These are phyloP conservation scores for Phytophthora nicotianae DNA, from an alignment of 352 stramenopile species.

Conservation along the genomic window DNA sequence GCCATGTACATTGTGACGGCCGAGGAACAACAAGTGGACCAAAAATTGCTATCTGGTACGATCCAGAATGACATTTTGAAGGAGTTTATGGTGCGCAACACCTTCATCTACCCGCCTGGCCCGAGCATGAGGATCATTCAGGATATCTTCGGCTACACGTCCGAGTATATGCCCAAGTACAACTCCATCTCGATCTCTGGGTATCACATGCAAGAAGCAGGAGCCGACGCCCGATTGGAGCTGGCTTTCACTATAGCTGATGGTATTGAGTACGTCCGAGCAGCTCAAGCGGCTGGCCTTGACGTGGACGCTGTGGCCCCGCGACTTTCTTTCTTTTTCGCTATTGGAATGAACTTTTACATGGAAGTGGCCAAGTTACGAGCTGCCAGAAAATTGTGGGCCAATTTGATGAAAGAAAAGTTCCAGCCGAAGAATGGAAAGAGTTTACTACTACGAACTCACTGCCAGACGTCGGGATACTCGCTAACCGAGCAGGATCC, in stretches of 20 bases:
- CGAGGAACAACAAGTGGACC: constrained; percentile 94
- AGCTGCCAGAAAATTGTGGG: constrained; percentile 94
- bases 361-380: constrained; percentile 97
- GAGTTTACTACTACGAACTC: constrained; percentile 93
- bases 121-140: constrained; percentile 95
- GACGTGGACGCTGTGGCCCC: constrained; percentile 94
- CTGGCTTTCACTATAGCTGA: constrained; percentile 98
- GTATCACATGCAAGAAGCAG: constrained; percentile 99
- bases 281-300: constrained; percentile 91
- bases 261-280: constrained; percentile 96
- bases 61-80: constrained; percentile 98
- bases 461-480: constrained; percentile 97
- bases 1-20: constrained; percentile 97
- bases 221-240: constrained; percentile 94
- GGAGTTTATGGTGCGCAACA: constrained; percentile 97
- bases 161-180: constrained; percentile 97
- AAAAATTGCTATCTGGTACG: constrained; percentile 82
- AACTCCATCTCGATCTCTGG: constrained; percentile 97
- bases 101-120: constrained; percentile 97
- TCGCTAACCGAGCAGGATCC: constrained; percentile 97
- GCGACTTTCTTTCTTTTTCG: constrained; percentile 98
- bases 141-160: constrained; percentile 98
- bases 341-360: constrained; percentile 98
- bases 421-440: constrained; percentile 96
- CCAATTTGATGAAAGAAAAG: constrained; percentile 92